These are phyloP conservation scores for Trametopsis cervina DNA, from an alignment of 768 basidiomycete genomes.

Conservation along the genomic window DNA sequence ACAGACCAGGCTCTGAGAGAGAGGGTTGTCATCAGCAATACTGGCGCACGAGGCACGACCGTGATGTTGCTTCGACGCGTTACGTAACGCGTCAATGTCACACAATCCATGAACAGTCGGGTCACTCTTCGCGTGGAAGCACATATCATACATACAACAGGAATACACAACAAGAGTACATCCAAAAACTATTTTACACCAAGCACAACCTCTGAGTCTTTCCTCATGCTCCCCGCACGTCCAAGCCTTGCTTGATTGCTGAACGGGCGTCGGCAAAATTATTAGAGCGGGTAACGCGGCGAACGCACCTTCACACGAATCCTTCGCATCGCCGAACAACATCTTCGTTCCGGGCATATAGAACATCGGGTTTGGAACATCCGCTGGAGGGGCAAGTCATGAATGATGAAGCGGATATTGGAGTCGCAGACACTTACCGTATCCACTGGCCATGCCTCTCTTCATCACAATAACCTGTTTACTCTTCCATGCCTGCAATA, in stretches of 20 bases:
- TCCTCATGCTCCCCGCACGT: constrained; percentile 13
- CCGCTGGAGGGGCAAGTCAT: constrained; percentile 39
- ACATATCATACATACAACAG: not conserved
- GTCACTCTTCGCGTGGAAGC: too few species aligned
- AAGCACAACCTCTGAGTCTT: too few species aligned
- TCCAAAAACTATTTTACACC: too few species aligned
- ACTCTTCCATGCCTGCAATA: constrained; percentile 89
- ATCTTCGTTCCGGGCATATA: constrained; percentile 87
- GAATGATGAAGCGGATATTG: not conserved
- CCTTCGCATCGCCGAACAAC: constrained; percentile 90
- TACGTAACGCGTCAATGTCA: too few species aligned
- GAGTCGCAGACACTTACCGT: constrained; percentile 43
- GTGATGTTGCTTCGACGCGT: too few species aligned
- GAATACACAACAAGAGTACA: not conserved
- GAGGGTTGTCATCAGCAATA: too few species aligned
- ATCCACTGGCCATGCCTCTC: constrained; percentile 82
- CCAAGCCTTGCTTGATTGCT: constrained; percentile 31
- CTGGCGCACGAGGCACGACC: too few species aligned
- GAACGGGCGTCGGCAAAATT: not conserved
- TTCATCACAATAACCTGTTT: constrained; percentile 93
- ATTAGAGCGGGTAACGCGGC: not conserved
- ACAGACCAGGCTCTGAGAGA: too few species aligned
- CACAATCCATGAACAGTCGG: too few species aligned
- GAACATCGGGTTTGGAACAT: constrained; percentile 92
- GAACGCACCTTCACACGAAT: constrained; percentile 71